Conservation (phyloP, 2,329 filamentous ascomycete species). For the Trichoderma koningii region DNA sequence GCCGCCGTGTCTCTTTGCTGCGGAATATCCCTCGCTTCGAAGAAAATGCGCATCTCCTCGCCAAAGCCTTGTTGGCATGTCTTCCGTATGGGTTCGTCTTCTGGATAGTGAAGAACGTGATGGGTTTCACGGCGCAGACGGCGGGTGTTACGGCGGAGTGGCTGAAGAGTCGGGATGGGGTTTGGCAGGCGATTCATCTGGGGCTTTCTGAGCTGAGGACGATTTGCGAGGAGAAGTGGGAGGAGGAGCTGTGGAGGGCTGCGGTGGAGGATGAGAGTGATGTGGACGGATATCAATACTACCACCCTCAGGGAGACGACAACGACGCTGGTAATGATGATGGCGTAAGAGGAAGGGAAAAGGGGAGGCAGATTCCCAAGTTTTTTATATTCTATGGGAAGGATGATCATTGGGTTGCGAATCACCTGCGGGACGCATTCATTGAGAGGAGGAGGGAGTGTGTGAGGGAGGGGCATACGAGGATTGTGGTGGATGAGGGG, state of each 20-base stretch:
- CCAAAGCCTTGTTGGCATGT: slow-evolving; percentile 47
- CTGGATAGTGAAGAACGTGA: slow-evolving; percentile 46
- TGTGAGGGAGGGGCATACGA: slow-evolving; percentile 43
- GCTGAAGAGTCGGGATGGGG: slow-evolving; percentile 57
- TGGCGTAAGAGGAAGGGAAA: not conserved
- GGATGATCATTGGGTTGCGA: slow-evolving; percentile 64
- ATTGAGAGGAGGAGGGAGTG: slow-evolving; percentile 47
- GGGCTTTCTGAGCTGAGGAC: slow-evolving; percentile 61
- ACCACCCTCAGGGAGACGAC: slow-evolving; percentile 12
- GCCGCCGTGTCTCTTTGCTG: slow-evolving; percentile 49
- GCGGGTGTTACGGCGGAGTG: slow-evolving; percentile 56
- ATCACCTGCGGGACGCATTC: slow-evolving; percentile 57
- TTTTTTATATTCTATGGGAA: slow-evolving; percentile 63
- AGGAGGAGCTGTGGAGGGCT: slow-evolving; percentile 59
- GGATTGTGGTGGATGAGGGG: slow-evolving; percentile 57
- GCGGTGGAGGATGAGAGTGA: slow-evolving; percentile 29
- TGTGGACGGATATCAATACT: not conserved
- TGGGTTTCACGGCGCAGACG: slow-evolving; percentile 53
- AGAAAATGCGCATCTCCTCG: slow-evolving; percentile 43
- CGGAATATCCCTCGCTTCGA: slow-evolving; percentile 48
- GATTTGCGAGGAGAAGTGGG: slow-evolving; percentile 62
- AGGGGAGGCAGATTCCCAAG: slow-evolving; percentile 41
- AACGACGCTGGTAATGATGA: not conserved
- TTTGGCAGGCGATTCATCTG: slow-evolving; percentile 62
- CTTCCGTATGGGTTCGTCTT: slow-evolving; percentile 45